Conservation (phyloP, 2,329 filamentous ascomycete species). For the Cryphonectria radicalis region DNA sequence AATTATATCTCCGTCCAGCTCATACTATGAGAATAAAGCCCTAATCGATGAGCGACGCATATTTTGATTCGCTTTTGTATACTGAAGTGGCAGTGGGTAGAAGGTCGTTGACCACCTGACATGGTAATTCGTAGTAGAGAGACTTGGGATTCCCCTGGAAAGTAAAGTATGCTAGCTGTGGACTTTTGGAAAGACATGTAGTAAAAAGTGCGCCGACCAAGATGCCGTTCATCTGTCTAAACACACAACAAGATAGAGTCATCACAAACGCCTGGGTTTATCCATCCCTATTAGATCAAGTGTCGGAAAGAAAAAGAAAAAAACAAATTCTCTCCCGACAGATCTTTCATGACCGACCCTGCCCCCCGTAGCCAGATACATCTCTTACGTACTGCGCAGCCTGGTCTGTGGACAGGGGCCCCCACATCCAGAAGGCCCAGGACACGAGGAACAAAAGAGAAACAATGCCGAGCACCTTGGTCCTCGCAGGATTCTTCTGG, state of each 20-base stretch:
- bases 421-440: conserved; percentile 22
- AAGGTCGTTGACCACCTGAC: too few species aligned
- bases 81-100: too few species aligned
- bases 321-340: background rate
- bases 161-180: background rate
- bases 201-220: background rate
- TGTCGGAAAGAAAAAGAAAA: background rate
- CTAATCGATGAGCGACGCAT: too few species aligned
- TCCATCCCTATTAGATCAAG: background rate
- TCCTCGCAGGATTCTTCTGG: conserved; percentile 26
- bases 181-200: background rate
- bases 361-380: conserved; percentile 8
- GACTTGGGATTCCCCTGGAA: background rate
- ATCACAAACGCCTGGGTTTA: background rate
- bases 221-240: conserved; percentile 1
- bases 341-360: background rate
- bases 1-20: too few species aligned
- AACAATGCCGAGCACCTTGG: conserved; percentile 22
- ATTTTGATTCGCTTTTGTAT: too few species aligned
- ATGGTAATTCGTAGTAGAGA: background rate
- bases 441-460: conserved; percentile 16
- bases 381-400: conserved; percentile 24
- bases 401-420: conserved; percentile 15
- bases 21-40: too few species aligned
- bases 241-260: background rate